Conservation (phyloP, 352 stramenopile species). For the Pythium vanterpoolii region DNA sequence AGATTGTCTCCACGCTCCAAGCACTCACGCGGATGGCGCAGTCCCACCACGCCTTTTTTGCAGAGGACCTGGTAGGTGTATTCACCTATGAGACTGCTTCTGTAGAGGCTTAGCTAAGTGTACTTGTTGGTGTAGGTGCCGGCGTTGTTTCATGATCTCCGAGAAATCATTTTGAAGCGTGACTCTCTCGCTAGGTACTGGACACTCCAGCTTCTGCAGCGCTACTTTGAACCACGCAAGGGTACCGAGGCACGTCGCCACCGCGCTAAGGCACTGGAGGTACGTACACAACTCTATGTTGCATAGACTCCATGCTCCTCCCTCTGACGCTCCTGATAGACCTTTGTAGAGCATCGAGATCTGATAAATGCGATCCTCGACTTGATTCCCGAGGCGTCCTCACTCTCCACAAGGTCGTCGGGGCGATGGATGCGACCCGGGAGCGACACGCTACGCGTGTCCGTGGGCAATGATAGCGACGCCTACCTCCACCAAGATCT, state of each 20-base stretch:
- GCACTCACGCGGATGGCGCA: conserved; percentile 15
- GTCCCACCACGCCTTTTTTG: conserved; percentile 16
- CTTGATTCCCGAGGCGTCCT: conserved; percentile 48
- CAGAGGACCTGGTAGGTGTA: conserved; percentile 9
- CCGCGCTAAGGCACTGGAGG: conserved; percentile 49
- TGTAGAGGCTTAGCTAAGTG: not conserved
- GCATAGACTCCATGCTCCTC: not conserved
- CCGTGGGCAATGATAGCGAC: conserved; percentile 9
- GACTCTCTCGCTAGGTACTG: conserved; percentile 66
- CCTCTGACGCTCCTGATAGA: not conserved
- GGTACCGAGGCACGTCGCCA: conserved; percentile 28
- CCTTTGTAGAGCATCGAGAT: conserved; percentile 47
- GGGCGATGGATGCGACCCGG: conserved; percentile 46
- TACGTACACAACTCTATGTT: not conserved
- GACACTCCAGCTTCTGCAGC: conserved; percentile 62
- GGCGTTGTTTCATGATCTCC: conserved; percentile 43
- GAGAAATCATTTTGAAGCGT: conserved; percentile 55
- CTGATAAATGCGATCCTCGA: conserved; percentile 50
- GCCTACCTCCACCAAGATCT: conserved; percentile 9
- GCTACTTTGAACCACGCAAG: conserved; percentile 47
- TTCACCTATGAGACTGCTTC: not conserved
- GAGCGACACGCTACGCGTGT: not conserved
- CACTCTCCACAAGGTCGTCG: conserved; percentile 29
- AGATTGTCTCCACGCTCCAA: conserved; percentile 21
- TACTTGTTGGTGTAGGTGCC: conserved; percentile 6